Base-by-base conservation (phyloP, 2,329 filamentous ascomycete species). In the Diaporthe sp. region DNA sequence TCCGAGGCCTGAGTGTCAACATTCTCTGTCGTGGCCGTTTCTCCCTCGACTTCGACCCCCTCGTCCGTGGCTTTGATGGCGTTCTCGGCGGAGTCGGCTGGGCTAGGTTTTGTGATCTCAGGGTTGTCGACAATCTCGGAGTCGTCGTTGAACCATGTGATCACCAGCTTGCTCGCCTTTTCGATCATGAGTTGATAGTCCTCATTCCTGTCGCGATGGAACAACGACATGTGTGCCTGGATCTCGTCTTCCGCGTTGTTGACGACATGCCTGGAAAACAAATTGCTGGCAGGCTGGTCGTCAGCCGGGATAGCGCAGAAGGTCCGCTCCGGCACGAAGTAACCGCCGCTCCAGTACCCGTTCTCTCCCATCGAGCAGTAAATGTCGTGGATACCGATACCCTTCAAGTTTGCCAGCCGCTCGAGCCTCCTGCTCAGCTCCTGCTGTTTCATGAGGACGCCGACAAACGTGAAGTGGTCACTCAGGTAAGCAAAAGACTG, bases 391-490 rank as follows among this genome's bases (percentile, higher is more conserved):
- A 95, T 92, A 0, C 93, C 93, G 1, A 97, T 87, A 0, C 90
- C 90, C 60, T 90, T 88, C 1, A 93, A 87, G 2, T 87, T 83
- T 0, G 90, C 89, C 70, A 96, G 86, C 72, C 90, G 87, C 75
- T 91, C 89, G 3, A 97, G 86, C 22, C 95, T 89, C 58, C 90
- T 88, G 73, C 89, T 90, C 76, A 98, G 85, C 79, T 97, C 94
- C 46, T 93, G 91, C 22, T 92, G 91, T 72, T 94, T 92, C 78
- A 95, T 89, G 2, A 98, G 88, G 61, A 94, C 93, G 0, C 95
- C 94, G 1, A 98, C 93, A 80, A 98, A 98, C 49, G 95, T 94
- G 71, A 98, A 90, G 83, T 98, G 95, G 22, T 93, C 94, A 0
- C 93, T 92, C 5, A 96, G 91, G 92, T 95, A 98, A 25, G 89